phyloP scores from a whole-genome alignment of 75 land plant genomes.

The Selaginella moellendorffii region DNA sequence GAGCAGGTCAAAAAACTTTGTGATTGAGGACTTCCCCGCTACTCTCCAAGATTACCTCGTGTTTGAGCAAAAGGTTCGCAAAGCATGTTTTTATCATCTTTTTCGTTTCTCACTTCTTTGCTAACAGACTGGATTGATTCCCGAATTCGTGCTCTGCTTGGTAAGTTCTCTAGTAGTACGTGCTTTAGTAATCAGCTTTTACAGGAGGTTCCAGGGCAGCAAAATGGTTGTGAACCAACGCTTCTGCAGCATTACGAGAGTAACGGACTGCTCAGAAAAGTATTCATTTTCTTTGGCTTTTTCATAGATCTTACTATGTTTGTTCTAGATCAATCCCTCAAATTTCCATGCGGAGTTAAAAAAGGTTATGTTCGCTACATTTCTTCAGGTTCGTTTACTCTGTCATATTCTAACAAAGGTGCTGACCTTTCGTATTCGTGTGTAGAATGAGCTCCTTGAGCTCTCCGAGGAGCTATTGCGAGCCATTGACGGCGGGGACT shows the following conservation, averaged over 20 bases:
- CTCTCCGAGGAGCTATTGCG: conserved; percentile 20
- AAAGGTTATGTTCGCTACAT: background rate
- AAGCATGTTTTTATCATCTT: background rate
- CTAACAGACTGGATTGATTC: background rate
- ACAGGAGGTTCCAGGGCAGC: background rate
- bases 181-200: background rate
- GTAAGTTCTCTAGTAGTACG: background rate
- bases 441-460: conserved; percentile 23
- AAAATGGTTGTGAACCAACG: background rate
- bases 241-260: background rate
- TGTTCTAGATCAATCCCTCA: background rate
- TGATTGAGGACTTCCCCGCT: background rate
- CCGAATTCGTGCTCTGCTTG: background rate
- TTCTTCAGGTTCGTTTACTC: background rate
- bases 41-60: background rate
- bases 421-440: background rate
- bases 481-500: conserved; percentile 21
- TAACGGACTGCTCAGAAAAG: background rate
- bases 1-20: background rate
- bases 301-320: background rate
- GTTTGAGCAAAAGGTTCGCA: background rate
- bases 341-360: background rate
- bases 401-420: background rate
- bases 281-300: background rate
- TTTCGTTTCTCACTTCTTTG: background rate